Evolutionary conservation across 192 early-diverging fungal genomes (phyloP).

Genomic region (Backusella tarrabulga): DNA sequence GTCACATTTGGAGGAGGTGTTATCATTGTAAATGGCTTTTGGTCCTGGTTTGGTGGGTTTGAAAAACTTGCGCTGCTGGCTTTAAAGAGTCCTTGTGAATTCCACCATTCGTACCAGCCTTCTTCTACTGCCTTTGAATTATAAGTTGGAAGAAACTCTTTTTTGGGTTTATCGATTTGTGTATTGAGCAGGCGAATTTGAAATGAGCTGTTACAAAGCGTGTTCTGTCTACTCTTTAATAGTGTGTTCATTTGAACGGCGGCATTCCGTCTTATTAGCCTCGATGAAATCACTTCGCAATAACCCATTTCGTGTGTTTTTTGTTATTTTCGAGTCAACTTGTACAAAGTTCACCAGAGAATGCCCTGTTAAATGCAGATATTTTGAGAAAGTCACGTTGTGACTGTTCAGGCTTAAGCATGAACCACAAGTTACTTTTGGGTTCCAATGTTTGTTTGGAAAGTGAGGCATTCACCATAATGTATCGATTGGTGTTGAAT

Average conservation of each 20-base stretch:
- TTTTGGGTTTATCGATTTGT: slow-evolving; percentile 14
- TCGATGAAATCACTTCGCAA: not conserved
- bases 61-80: slow-evolving; percentile 27
- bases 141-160: slow-evolving; percentile 11
- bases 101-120: slow-evolving; percentile 98
- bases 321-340: not conserved
- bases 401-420: too few species aligned
- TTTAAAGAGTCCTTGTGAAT: slow-evolving; percentile 62
- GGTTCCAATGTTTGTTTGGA: too few species aligned
- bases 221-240: not conserved
- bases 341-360: not conserved
- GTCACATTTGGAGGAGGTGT: slow-evolving; percentile 97
- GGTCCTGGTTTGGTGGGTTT: slow-evolving; percentile 18
- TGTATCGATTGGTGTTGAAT: too few species aligned
- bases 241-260: not conserved
- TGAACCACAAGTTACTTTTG: too few species aligned
- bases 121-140: slow-evolving; percentile 62
- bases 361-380: not conserved
- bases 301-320: not conserved
- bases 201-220: not conserved
- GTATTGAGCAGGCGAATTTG: not conserved
- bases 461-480: too few species aligned
- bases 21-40: slow-evolving; percentile 77
- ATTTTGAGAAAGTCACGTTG: not conserved
- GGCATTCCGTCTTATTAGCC: not conserved